Evolutionary conservation across 805 yeast genomes (phyloP).

Genomic region (Kodamaea fukazawae): DNA sequence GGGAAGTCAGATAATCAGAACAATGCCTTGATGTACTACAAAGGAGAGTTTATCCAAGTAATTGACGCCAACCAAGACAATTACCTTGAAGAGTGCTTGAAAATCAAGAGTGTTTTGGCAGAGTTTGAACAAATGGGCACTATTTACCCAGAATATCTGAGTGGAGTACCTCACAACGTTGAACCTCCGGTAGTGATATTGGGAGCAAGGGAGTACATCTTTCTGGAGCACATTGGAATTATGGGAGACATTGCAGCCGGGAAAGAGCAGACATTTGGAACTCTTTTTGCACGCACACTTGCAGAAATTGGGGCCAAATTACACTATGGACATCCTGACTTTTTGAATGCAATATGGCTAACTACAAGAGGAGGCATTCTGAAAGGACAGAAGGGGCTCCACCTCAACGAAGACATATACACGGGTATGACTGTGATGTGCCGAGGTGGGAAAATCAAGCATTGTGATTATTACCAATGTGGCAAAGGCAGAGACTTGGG

Average conservation of each 20-base stretch:
- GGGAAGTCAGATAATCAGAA: slow-evolving; percentile 97
- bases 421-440: slow-evolving; percentile 91
- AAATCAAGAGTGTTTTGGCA: slow-evolving; percentile 80
- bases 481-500: slow-evolving; percentile 97
- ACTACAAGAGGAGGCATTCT: slow-evolving; percentile 94
- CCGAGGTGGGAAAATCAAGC: slow-evolving; percentile 92
- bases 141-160: slow-evolving; percentile 52
- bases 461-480: slow-evolving; percentile 93
- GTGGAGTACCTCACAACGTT: slow-evolving; percentile 45
- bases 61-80: slow-evolving; percentile 97
- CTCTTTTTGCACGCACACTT: slow-evolving; percentile 87
- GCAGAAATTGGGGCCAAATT: slow-evolving; percentile 93
- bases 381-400: slow-evolving; percentile 91
- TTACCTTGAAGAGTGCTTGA: slow-evolving; percentile 89
- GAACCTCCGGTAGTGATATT: slow-evolving; percentile 76
- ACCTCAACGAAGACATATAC: slow-evolving; percentile 90
- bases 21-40: slow-evolving; percentile 76
- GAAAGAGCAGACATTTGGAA: slow-evolving; percentile 95
- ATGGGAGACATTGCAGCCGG: slow-evolving; percentile 97
- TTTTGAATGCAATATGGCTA: slow-evolving; percentile 86
- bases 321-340: slow-evolving; percentile 97
- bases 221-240: slow-evolving; percentile 89
- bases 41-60: slow-evolving; percentile 94
- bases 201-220: slow-evolving; percentile 93
- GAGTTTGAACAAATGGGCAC: slow-evolving; percentile 82